These are phyloP conservation scores for Stagonosporopsis rhizophila DNA, from an alignment of 2,329 filamentous ascomycete genomes.

Conservation along the genomic window DNA sequence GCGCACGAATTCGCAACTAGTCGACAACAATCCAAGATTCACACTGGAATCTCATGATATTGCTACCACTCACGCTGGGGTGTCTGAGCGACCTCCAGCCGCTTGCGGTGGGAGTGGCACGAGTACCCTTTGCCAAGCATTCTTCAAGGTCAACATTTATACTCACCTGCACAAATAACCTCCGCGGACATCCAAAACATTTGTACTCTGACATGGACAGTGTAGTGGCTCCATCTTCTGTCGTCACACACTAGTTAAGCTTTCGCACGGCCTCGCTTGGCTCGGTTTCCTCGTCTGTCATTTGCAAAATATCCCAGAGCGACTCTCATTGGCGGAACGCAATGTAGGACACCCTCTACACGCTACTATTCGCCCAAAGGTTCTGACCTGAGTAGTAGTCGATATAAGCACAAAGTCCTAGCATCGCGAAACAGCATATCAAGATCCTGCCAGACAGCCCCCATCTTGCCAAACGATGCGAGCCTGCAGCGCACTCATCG, in stretches of 20 bases:
- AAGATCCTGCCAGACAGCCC: not conserved
- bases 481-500: not conserved
- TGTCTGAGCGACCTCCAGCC: not conserved
- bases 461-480: not conserved
- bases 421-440: not conserved
- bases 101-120: not conserved
- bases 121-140: not conserved
- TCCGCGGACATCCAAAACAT: not conserved
- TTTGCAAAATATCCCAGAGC: not conserved
- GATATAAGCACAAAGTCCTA: not conserved
- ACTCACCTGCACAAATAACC: not conserved
- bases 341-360: not conserved
- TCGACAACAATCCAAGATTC: not conserved
- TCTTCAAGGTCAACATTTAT: not conserved
- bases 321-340: not conserved
- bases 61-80: not conserved
- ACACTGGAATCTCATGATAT: not conserved
- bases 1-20: no score
- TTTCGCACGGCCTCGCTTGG: not conserved
- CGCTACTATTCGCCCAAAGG: not conserved
- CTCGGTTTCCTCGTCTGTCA: not conserved
- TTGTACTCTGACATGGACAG: not conserved
- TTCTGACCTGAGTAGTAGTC: not conserved
- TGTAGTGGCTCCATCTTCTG: not conserved
- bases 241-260: not conserved